Evolutionary conservation across 1,284 basidiomycete species (phyloP).

Genomic region (Moesziomyces sp.): DNA sequence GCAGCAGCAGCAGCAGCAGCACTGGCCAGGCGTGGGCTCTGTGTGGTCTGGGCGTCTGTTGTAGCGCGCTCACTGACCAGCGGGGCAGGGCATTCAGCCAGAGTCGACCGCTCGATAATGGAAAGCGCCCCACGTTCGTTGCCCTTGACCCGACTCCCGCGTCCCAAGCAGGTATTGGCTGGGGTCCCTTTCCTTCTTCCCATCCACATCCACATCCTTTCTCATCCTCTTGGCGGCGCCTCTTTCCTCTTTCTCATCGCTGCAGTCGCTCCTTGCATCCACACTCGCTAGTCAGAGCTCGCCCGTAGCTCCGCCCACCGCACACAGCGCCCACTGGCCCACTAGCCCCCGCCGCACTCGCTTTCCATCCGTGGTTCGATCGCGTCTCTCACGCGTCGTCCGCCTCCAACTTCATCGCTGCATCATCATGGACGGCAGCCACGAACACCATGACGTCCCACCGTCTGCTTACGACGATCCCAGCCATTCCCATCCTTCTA

Average conservation of each 20-base stretch:
- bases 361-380: too few species aligned
- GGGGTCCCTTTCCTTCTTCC: conserved; percentile 1
- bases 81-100: too few species aligned
- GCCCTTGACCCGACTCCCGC: conserved; percentile 21
- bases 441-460: conserved; percentile 14
- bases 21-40: too few species aligned
- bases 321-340: too few species aligned
- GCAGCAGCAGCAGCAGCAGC: too few species aligned
- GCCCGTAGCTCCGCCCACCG: too few species aligned
- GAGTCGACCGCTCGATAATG: too few species aligned
- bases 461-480: conserved; percentile 31
- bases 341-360: too few species aligned
- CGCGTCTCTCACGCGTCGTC: background rate
- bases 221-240: background rate
- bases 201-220: background rate
- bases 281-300: too few species aligned
- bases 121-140: background rate
- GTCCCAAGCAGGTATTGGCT: background rate
- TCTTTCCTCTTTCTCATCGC: background rate
- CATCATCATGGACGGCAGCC: conserved; percentile 15
- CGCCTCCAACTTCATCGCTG: background rate
- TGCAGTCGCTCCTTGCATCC: background rate
- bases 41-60: too few species aligned
- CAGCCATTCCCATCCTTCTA: conserved; percentile 9
- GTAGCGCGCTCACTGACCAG: too few species aligned